Base-by-base conservation (phyloP, 2,329 filamentous ascomycete genomes). In the Cylindrodendrum hubeiense region DNA sequence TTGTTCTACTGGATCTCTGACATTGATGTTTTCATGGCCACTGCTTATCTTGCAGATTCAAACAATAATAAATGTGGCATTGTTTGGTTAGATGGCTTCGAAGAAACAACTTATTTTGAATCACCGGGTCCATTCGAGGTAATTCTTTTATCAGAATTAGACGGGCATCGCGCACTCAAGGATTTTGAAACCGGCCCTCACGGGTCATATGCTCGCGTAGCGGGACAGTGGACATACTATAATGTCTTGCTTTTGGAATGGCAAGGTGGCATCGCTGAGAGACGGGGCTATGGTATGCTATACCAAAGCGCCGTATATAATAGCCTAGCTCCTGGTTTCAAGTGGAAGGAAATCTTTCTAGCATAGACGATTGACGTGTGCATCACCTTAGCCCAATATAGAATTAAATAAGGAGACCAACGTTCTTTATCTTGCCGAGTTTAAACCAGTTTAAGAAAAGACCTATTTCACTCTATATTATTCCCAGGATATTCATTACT, bases 201-300 rank as follows among this genome's bases (percentile, higher is more conserved):
- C 2, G 6, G 15, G 3, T 0, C 13, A 1, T 37, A 15, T 10
- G 12, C 2, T 30, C 5, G 8, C 8, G 8, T 10, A 30, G 12
- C 28, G 28, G 28, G 28, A 2, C 6, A 51, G 10, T 57, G 34
- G 44, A 15, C 15, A 7, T 33, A 24, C 21, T 53, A 47, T 3
- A 24, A 52, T 33, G 44, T 61, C 0, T 10, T 67, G 17, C n/a
- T 61, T 17, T 12, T 68, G 8, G 64, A 67, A n/a, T 65, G 64
- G 49, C 33, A 49, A 17, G 63, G 33, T 2, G 60, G 60, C 0
- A 52, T 68, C 13, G 64, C 66, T n/a, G 60, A 68, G 34, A 41
- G 64, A 19, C 52, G 64, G 12, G 66, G 66, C 3, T 43, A 60
- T 10, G 64, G 66, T 3, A 3, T 24, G 3, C 10, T 67, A 1